Base-by-base conservation (phyloP, 139 green algal genomes). In the Chlamydomonas eustigma region DNA sequence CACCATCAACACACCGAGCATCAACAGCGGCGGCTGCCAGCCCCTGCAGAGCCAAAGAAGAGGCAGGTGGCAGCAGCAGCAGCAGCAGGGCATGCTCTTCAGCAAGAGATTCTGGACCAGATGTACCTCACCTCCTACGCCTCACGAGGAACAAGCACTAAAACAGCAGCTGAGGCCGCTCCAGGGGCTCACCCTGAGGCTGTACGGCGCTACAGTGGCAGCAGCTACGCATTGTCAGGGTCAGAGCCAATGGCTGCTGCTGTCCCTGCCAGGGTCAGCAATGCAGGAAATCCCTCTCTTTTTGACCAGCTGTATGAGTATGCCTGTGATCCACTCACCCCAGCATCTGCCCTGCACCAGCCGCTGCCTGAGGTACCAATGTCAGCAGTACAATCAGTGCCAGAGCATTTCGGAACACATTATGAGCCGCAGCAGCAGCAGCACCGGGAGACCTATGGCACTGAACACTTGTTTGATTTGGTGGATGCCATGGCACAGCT, bases 291-390 rank as follows among this genome's bases (percentile, higher is more conserved):
- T 18, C 12, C 44, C 12, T 58, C 44, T 12, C 44, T 58, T 18
- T 58, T 58, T 18, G 44, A 58, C 44, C 44, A 58, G 44, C 44
- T 58, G 44, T 58, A 58, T 58, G 44, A 58, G 44, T 58, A 28
- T 58, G 44, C 44, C 18, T 58, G 44, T 58, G 44, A 58, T 18
- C 18, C 44, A 28, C 44, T 58, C 12, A 58, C 44, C 44, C 44
- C 44, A 18, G 44, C 44, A 18, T 58, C 44, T 58, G 44, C 44
- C 12, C 44, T 58, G 12, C 44, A 58, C 12, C 44, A 58, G 44
- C 12, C 12, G 44, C 44, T 58, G 18, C 44, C 44, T 12, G 12
- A 58, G 44, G 12, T 58, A 18, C 44, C 44, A 12, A 18, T 18
- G 44, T n/a, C n/a, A n/a, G n/a, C n/a, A n/a, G n/a, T n/a, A n/a